phyloP scores from a whole-genome alignment of 23 red algal species.

The Cyanidioschyzon merolae region DNA sequence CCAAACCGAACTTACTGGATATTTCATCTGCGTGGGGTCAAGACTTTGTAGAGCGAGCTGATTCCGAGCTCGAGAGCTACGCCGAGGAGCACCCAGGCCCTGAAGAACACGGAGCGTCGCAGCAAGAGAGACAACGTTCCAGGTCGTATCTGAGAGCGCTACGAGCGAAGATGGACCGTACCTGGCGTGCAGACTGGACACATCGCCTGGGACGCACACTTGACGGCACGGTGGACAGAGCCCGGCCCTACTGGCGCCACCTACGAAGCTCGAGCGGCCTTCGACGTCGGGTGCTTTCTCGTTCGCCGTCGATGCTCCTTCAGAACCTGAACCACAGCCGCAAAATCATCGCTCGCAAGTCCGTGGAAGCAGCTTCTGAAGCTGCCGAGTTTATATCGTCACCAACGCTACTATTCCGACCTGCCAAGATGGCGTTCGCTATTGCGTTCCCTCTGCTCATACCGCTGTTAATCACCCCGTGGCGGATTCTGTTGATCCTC shows the following conservation, averaged over 20 bases:
- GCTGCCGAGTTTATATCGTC: slow-evolving; percentile 41
- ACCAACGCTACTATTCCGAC: slow-evolving; percentile 50
- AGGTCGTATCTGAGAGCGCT: neutral
- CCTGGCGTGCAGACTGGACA: neutral
- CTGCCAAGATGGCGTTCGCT: slow-evolving; percentile 32
- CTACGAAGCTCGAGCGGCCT: neutral
- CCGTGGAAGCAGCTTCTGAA: slow-evolving; percentile 30
- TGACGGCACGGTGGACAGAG: neutral
- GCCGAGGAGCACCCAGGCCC: neutral
- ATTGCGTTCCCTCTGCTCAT: slow-evolving; percentile 36
- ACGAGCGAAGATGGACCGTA: neutral
- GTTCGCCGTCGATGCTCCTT: slow-evolving; percentile 10
- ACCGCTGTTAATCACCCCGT: slow-evolving; percentile 59
- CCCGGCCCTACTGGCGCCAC: neutral
- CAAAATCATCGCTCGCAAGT: slow-evolving; percentile 17
- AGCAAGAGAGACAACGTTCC: neutral
- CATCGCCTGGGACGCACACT: neutral
- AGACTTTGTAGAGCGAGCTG: neutral
- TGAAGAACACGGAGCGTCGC: neutral
- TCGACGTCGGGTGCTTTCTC: neutral
- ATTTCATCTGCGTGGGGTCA: neutral
- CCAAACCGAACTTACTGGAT: neutral
- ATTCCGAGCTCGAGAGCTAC: neutral
- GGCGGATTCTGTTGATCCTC: slow-evolving; percentile 10
- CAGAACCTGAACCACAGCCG: slow-evolving; percentile 19